Percentiles rank a stretch among this genome's conserved stretches.
Conservation (phyloP, 2,329 filamentous ascomycete species). For the Trichoderma aggressivum region DNA sequence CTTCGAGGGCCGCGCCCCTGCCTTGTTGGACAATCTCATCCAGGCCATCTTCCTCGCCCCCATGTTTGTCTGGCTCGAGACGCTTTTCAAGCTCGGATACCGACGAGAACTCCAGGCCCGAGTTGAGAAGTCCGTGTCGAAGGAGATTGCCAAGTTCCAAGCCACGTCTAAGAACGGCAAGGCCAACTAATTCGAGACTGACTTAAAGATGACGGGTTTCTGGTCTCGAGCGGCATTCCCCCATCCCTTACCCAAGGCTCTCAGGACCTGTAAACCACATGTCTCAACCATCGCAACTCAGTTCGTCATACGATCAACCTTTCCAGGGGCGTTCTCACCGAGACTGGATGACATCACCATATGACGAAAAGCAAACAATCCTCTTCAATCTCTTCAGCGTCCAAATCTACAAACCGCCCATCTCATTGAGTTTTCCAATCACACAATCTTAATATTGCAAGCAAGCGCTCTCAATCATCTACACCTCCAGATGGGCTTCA, state of each 20-base stretch:
- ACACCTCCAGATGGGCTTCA: background rate
- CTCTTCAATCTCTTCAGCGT: background rate
- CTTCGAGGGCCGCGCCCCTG: slow-evolving; percentile 85
- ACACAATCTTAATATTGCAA: slow-evolving; percentile 9
- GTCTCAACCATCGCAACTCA: background rate
- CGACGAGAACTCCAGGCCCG: slow-evolving; percentile 80
- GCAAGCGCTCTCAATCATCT: slow-evolving; percentile 14
- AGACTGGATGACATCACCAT: background rate
- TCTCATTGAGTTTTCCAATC: background rate
- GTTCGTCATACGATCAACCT: background rate
- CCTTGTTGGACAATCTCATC: slow-evolving; percentile 83
- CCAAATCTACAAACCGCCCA: background rate
- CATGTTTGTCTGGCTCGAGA: slow-evolving; percentile 95
- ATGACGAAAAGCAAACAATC: background rate
- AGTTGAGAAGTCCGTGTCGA: slow-evolving; percentile 70
- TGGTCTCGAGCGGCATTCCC: background rate
- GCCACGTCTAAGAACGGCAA: slow-evolving; percentile 54
- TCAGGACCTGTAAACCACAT: background rate
- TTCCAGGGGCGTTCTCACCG: background rate
- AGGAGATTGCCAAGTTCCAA: slow-evolving; percentile 74
- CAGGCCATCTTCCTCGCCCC: slow-evolving; percentile 92
- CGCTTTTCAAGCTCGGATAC: slow-evolving; percentile 88
- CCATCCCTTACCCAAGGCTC: background rate
- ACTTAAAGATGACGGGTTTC: background rate
- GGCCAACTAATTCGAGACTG: slow-evolving; percentile 39